These are phyloP conservation scores for Asparagopsis taxiformis DNA, from an alignment of 31 red algal species.

Conservation along the genomic window DNA sequence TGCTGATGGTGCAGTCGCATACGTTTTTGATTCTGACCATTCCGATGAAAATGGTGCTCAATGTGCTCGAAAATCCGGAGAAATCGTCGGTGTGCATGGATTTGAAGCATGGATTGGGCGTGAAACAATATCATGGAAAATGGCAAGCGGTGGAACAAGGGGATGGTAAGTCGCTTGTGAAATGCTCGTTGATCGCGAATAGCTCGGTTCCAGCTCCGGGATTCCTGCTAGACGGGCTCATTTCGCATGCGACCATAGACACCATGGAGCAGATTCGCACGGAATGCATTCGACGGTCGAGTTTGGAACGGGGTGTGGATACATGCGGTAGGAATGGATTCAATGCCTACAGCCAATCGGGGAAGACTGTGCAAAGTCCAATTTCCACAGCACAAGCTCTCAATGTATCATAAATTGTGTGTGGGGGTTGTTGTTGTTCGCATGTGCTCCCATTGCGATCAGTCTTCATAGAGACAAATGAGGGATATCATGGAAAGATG, in stretches of 20 bases:
- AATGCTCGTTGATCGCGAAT: constrained; percentile 24
- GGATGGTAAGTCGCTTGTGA: constrained; percentile 36
- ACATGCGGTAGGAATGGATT: too few species aligned
- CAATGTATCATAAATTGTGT: too few species aligned
- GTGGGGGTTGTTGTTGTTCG: too few species aligned
- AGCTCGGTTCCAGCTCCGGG: constrained; percentile 52
- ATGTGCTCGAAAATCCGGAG: constrained; percentile 44
- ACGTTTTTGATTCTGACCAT: constrained; percentile 59
- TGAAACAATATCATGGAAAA: constrained; percentile 49
- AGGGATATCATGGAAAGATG: too few species aligned
- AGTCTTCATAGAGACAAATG: too few species aligned
- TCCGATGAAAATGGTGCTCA: constrained; percentile 49
- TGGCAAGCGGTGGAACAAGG: constrained; percentile 32
- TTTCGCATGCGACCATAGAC: constrained; percentile 43
- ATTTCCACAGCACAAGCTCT: too few species aligned
- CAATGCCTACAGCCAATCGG: too few species aligned
- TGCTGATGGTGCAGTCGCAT: constrained; percentile 63
- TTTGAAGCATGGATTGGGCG: constrained; percentile 43
- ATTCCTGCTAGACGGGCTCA: constrained; percentile 60
- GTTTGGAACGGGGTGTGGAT: neutral
- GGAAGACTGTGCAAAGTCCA: too few species aligned
- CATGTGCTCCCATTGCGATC: too few species aligned
- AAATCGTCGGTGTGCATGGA: constrained; percentile 38
- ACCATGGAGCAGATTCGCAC: constrained; percentile 44
- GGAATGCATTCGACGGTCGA: constrained; percentile 53